Evolutionary conservation across 73 alveolate genomes (phyloP).

Genomic region (Blepharisma stoltei): DNA sequence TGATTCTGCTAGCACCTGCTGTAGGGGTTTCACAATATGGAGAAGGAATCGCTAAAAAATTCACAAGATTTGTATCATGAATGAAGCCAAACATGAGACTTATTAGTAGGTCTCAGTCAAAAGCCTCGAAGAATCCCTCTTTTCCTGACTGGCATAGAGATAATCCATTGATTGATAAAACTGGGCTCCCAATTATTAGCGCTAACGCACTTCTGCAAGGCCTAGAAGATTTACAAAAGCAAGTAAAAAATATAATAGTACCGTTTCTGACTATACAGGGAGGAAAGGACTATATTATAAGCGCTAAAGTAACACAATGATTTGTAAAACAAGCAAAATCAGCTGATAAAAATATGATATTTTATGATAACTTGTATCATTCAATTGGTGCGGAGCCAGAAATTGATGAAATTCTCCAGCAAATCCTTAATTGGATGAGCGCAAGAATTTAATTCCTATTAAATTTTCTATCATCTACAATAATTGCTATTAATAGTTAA

Average conservation of each 20-base stretch:
- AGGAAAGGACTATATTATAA: background rate
- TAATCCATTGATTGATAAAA: background rate
- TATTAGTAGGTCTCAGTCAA: no score
- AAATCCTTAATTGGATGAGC: background rate
- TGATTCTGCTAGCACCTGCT: background rate
- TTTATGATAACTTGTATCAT: conserved; percentile 11
- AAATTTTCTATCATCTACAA: no score
- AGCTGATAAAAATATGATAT: background rate
- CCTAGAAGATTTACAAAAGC: background rate
- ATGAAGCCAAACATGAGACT: background rate
- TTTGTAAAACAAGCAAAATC: background rate
- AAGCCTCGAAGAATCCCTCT: background rate
- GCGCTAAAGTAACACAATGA: background rate
- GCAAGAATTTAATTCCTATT: background rate
- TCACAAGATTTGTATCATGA: background rate
- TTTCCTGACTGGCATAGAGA: background rate
- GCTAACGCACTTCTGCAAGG: background rate
- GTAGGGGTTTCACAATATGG: background rate
- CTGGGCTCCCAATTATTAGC: background rate
- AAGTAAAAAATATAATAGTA: background rate
- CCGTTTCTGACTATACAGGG: conserved; percentile 18
- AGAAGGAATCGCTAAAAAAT: background rate
- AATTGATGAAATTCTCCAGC: background rate
- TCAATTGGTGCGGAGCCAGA: background rate
- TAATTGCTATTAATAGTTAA: no score